Percentiles rank a stretch among this genome's conserved stretches.
Conservation (phyloP, 1,284 basidiomycete genomes). For the Puccinia hordei region DNA sequence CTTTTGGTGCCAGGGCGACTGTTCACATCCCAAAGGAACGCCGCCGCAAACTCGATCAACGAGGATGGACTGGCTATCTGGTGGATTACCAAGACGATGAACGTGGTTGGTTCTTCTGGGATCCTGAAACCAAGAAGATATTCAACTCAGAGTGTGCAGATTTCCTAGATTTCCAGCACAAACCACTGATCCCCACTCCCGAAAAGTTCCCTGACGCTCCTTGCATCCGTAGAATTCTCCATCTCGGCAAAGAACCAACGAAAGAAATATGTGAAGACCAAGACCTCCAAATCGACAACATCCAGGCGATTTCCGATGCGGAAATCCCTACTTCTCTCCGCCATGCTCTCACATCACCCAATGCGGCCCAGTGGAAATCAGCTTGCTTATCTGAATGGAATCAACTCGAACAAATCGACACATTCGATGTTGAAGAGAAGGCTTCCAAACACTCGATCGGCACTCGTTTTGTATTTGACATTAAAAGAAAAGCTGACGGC, state of each 20-base stretch:
- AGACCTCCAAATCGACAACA: neutral
- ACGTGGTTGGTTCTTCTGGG: constrained; percentile 3
- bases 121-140: neutral
- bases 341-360: neutral
- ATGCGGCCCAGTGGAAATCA: neutral
- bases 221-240: neutral
- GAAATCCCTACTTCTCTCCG: neutral
- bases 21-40: constrained; percentile 26
- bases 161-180: neutral
- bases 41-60: neutral
- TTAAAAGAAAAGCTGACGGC: neutral
- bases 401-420: neutral
- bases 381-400: neutral
- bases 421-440: neutral
- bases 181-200: neutral
- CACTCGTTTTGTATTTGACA: constrained; percentile 9
- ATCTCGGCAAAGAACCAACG: neutral
- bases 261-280: constrained; percentile 4
- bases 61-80: neutral
- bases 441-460: neutral
- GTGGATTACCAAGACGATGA: neutral
- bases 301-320: neutral
- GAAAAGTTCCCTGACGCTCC: neutral
- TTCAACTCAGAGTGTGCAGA: constrained; percentile 1
- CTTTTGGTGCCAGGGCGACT: neutral